phyloP scores from a whole-genome alignment of 805 yeast genomes.

The Sugiyamaella mastotermitis region DNA sequence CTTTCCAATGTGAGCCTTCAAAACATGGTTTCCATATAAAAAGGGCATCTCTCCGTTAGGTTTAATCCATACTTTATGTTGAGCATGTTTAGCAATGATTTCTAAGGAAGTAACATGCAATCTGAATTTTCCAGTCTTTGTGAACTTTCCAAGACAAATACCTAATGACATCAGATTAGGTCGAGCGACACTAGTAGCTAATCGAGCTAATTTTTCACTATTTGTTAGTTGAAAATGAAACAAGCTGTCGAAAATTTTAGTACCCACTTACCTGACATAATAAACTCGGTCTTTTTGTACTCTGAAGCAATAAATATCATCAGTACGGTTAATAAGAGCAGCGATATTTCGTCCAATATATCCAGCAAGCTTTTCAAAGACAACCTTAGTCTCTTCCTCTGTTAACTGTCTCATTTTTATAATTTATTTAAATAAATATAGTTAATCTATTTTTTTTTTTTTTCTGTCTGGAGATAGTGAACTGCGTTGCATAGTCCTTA shows the following conservation, averaged over 20 bases:
- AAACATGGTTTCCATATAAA: constrained; percentile 89
- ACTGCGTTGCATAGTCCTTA: too few species aligned
- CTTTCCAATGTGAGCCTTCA: constrained; percentile 94
- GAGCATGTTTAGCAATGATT: constrained; percentile 78
- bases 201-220: constrained; percentile 72
- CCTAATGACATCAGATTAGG: constrained; percentile 89
- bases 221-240: too few species aligned
- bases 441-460: too few species aligned
- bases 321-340: constrained; percentile 69
- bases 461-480: too few species aligned
- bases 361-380: constrained; percentile 92
- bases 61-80: constrained; percentile 93
- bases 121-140: constrained; percentile 95
- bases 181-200: constrained; percentile 88
- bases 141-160: constrained; percentile 90
- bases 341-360: constrained; percentile 96
- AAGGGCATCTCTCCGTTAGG: constrained; percentile 98
- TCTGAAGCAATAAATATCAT: constrained; percentile 90
- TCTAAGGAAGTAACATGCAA: constrained; percentile 89
- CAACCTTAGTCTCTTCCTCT: constrained; percentile 94
- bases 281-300: constrained; percentile 95
- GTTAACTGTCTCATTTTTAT: constrained; percentile 81
- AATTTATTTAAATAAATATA: too few species aligned
- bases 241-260: not conserved
- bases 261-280: constrained; percentile 54